Percentiles rank a stretch among this genome's conserved stretches.
These are phyloP conservation scores for Fusarium odoratissimum DNA, from an alignment of 2,329 filamentous ascomycete species.

Conservation along the genomic window DNA sequence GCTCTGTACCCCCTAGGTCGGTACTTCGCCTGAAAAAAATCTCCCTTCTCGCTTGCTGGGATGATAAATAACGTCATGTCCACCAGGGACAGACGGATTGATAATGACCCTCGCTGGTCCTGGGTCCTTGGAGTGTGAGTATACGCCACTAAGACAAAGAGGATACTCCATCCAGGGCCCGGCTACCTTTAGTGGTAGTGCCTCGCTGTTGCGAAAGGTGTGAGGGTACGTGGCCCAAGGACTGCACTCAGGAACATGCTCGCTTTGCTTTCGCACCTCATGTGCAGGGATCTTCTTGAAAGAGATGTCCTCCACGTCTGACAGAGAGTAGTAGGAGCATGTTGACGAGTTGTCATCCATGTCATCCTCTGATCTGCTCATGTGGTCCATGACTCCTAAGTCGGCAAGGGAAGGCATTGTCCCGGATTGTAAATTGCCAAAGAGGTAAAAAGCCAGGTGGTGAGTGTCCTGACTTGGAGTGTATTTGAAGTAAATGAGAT, in stretches of 20 bases:
- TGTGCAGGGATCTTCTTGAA: neutral
- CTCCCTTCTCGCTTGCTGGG: neutral
- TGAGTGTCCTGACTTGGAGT: no score
- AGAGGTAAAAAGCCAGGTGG: neutral
- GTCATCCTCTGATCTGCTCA: neutral
- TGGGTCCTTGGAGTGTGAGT: neutral
- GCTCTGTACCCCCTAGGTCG: neutral
- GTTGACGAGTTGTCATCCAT: slow-evolving; percentile 1
- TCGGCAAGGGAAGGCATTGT: neutral
- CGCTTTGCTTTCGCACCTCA: slow-evolving; percentile 1
- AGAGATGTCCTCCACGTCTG: neutral
- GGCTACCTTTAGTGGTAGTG: neutral
- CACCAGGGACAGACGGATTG: neutral
- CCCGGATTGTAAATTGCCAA: neutral
- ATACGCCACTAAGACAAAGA: neutral
- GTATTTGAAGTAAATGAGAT: no score
- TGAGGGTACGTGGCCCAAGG: neutral
- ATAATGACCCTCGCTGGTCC: slow-evolving; percentile 3
- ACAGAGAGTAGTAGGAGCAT: slow-evolving; percentile 8
- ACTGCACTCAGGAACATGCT: neutral
- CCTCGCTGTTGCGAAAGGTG: neutral
- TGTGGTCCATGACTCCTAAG: neutral
- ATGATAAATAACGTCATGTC: slow-evolving; percentile 9
- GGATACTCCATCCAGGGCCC: slow-evolving; percentile 6
- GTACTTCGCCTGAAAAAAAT: neutral